Percentiles rank a stretch among this genome's conserved stretches.
These are phyloP conservation scores for Fraxinus angustifolia DNA, from an alignment of 305 asterid genomes.

Conservation along the genomic window DNA sequence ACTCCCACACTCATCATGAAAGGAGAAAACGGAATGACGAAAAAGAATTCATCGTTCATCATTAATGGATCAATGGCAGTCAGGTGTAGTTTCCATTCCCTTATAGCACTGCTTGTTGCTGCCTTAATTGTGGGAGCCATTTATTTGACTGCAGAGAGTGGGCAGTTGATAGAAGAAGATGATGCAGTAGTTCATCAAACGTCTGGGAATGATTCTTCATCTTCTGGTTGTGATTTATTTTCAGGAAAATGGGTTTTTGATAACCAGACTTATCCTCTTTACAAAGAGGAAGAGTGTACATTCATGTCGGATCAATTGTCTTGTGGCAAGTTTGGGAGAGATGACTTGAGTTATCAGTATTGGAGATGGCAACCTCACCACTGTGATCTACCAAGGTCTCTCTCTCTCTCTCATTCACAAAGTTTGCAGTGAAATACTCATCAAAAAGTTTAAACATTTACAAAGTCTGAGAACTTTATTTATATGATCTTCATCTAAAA, in stretches of 20 bases:
- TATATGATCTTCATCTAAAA: background rate
- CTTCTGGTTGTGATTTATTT: slow-evolving; percentile 55
- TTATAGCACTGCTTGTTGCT: slow-evolving; percentile 51
- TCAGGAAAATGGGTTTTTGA: slow-evolving; percentile 85
- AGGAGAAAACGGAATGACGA: slow-evolving; percentile 32
- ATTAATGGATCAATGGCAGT: slow-evolving; percentile 41
- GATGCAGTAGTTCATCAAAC: background rate
- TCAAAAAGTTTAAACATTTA: background rate
- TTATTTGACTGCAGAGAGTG: slow-evolving; percentile 56
- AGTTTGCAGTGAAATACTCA: background rate
- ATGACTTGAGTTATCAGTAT: slow-evolving; percentile 55
- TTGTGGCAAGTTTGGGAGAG: slow-evolving; percentile 74
- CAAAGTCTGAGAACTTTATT: background rate
- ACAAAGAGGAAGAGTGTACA: slow-evolving; percentile 63
- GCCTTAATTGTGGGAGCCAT: slow-evolving; percentile 55
- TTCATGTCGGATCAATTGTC: slow-evolving; percentile 87
- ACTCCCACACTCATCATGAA: background rate
- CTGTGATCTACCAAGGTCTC: slow-evolving; percentile 75
- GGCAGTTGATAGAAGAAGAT: slow-evolving; percentile 29
- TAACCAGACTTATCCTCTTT: slow-evolving; percentile 61
- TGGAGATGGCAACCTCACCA: slow-evolving; percentile 96
- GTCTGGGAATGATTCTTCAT: slow-evolving; percentile 8
- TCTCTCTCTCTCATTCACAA: background rate
- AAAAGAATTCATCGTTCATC: slow-evolving; percentile 25
- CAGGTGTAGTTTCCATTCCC: slow-evolving; percentile 60